Evolutionary conservation across 176 grass and related monocot species (phyloP).

Genomic region (Tillandsia fasciculata): DNA sequence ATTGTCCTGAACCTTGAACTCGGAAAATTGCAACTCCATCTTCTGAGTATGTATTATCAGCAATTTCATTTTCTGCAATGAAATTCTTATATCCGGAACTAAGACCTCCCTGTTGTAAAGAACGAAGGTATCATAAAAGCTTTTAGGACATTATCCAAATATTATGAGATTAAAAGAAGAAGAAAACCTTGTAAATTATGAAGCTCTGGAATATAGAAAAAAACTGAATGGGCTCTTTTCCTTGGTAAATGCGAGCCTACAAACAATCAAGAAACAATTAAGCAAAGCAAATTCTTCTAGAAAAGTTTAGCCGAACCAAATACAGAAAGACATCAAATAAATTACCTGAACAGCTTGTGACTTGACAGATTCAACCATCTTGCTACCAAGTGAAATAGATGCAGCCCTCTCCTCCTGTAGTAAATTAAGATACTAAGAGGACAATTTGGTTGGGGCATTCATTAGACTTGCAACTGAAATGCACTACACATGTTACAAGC

Average conservation of each 20-base stretch:
- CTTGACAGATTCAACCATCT: conserved; percentile 79
- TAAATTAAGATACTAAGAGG: conserved; percentile 19
- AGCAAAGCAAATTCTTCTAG: conserved; percentile 20
- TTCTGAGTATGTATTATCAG: conserved; percentile 74
- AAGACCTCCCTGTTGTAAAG: conserved; percentile 59
- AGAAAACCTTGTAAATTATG: conserved; percentile 70
- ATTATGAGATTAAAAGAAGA: conserved; percentile 2
- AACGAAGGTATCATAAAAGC: background rate
- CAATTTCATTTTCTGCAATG: conserved; percentile 43
- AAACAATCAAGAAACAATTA: conserved; percentile 22
- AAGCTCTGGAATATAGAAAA: conserved; percentile 92
- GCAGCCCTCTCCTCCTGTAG: conserved; percentile 63
- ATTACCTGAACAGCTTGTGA: conserved; percentile 76
- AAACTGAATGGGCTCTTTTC: conserved; percentile 84
- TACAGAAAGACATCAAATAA: conserved; percentile 9
- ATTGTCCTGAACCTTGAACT: conserved; percentile 78
- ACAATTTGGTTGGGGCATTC: too few relatives aligned
- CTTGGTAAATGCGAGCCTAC: conserved; percentile 81
- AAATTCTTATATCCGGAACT: conserved; percentile 83
- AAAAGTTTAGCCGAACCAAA: conserved; percentile 6
- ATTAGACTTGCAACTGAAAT: too few relatives aligned
- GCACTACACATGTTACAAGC: background rate
- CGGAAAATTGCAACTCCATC: conserved; percentile 68
- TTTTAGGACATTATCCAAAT: background rate
- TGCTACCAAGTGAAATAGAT: conserved; percentile 50